These are phyloP conservation scores for Saccharomycopsis synnaedendra DNA, from an alignment of 805 yeast genomes.

Conservation along the genomic window DNA sequence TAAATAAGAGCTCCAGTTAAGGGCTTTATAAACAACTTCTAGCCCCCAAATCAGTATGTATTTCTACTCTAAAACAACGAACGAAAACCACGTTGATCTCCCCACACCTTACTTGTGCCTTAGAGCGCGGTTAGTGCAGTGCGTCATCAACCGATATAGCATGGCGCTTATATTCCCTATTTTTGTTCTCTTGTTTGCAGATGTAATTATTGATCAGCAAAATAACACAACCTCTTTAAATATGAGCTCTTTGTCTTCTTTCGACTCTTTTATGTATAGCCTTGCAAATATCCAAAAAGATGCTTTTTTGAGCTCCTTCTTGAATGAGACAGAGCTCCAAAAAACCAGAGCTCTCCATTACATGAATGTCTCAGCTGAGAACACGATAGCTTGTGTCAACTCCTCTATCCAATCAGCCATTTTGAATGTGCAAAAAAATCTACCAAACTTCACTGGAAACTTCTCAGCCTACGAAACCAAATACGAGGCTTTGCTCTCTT, in stretches of 20 bases:
- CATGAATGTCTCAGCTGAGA: background rate
- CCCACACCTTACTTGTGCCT: slow-evolving; percentile 4
- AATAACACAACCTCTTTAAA: too few species aligned
- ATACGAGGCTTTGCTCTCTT: too few species aligned
- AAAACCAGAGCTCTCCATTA: too few species aligned
- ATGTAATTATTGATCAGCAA: too few species aligned
- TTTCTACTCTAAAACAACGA: background rate
- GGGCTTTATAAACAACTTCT: too few species aligned
- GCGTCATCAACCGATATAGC: background rate
- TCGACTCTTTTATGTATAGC: too few species aligned
- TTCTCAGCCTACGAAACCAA: too few species aligned
- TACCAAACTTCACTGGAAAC: too few species aligned
- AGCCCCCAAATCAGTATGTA: background rate
- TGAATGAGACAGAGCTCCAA: too few species aligned
- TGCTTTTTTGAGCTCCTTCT: too few species aligned
- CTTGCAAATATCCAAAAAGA: too few species aligned
- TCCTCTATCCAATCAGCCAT: background rate
- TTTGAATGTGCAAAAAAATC: background rate
- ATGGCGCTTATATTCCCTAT: background rate
- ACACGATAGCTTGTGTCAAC: background rate
- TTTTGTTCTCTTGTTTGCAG: background rate
- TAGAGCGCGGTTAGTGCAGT: background rate
- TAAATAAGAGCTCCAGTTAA: background rate
- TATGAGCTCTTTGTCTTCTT: too few species aligned
- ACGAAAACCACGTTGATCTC: slow-evolving; percentile 1